Evolutionary conservation across 352 stramenopile species (phyloP).

Genomic region (Phytophthora podocarpi): DNA sequence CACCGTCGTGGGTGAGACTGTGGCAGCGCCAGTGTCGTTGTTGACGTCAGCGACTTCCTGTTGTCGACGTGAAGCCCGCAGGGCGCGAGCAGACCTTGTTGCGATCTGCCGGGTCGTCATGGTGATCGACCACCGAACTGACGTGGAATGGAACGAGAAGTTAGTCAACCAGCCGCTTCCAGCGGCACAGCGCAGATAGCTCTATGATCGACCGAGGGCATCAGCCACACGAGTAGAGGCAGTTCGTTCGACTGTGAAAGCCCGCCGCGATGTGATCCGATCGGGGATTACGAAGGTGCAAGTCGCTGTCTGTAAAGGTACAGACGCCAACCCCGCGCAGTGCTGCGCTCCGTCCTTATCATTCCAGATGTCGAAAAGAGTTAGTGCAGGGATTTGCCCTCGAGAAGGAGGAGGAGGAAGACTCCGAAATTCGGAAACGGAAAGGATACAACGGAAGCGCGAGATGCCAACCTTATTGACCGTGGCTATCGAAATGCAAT

Average conservation of each 20-base stretch:
- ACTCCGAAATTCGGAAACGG: background rate
- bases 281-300: constrained; percentile 27
- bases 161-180: constrained; percentile 5
- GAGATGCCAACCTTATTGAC: too few species aligned
- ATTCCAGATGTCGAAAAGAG: constrained; percentile 31
- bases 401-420: background rate
- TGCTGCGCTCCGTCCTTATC: constrained; percentile 21
- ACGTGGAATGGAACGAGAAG: background rate
- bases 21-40: background rate
- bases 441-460: too few species aligned
- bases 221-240: constrained; percentile 28
- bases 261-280: constrained; percentile 20
- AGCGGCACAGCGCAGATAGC: constrained; percentile 9
- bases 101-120: constrained; percentile 4
- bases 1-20: constrained; percentile 16
- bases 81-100: background rate
- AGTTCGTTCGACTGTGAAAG: constrained; percentile 28
- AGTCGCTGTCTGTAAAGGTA: constrained; percentile 1
- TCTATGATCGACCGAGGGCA: constrained; percentile 24
- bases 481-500: background rate
- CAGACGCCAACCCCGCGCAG: constrained; percentile 10
- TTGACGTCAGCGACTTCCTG: constrained; percentile 17
- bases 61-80: background rate
- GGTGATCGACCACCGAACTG: constrained; percentile 10
- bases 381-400: constrained; percentile 20